A percentile compares a stretch with the other conserved stretches of the same genome.
phyloP scores from a whole-genome alignment of 1,284 basidiomycete genomes.

The Heimioporus retisporus region DNA sequence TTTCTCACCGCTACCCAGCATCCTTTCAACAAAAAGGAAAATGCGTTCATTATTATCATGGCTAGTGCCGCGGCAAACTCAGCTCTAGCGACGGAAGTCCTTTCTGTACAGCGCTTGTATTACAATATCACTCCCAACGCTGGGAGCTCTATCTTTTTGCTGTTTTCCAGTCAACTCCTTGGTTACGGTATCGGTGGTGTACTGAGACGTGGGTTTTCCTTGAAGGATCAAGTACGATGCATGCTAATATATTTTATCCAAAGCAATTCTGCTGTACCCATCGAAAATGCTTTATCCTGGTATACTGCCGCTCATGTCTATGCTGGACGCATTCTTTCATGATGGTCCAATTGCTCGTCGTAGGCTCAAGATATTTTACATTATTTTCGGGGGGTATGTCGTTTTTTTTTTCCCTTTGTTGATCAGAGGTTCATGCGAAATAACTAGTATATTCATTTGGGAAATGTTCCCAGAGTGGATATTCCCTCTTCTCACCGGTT shows the following conservation, averaged over 20 bases:
- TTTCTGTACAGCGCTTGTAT: conserved; percentile 67
- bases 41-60: conserved; percentile 76
- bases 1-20: conserved; percentile 38
- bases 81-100: conserved; percentile 73
- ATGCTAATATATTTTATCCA: conserved; percentile 13
- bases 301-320: conserved; percentile 54
- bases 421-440: not conserved
- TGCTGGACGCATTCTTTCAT: conserved; percentile 64
- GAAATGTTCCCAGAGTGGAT: conserved; percentile 65
- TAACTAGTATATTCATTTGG: conserved; percentile 56
- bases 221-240: conserved; percentile 20
- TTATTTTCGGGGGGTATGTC: conserved; percentile 35
- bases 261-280: conserved; percentile 68
- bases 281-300: conserved; percentile 72
- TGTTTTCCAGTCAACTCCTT: conserved; percentile 72
- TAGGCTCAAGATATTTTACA: conserved; percentile 60
- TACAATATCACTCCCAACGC: conserved; percentile 68
- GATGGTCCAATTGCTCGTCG: conserved; percentile 56
- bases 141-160: conserved; percentile 64
- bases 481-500: conserved; percentile 58
- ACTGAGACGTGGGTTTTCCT: conserved; percentile 52
- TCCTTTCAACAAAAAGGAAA: conserved; percentile 60
- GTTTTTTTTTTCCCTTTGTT: conserved; percentile 40
- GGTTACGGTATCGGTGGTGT: conserved; percentile 72
- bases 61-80: conserved; percentile 71